These are phyloP conservation scores for Ascochyta clinopodiicola DNA, from an alignment of 2,329 filamentous ascomycete species.

Conservation along the genomic window DNA sequence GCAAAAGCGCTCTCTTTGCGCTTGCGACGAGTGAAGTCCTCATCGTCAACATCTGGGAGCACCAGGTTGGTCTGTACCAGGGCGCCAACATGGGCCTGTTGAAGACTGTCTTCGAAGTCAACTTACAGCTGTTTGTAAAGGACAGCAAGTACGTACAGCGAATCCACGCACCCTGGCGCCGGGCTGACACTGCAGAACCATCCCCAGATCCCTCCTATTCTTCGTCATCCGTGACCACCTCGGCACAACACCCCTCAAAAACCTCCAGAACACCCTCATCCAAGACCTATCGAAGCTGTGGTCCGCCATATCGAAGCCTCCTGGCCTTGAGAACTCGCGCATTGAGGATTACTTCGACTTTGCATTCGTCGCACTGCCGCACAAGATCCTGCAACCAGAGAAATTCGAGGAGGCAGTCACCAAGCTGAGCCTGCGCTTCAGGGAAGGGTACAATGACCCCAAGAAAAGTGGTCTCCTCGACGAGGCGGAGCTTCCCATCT, in stretches of 20 bases:
- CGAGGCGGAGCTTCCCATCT: constrained; percentile 78
- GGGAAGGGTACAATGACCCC: constrained; percentile 76
- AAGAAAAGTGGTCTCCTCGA: constrained; percentile 69
- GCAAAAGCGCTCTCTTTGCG: constrained; percentile 96
- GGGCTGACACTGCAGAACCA: constrained; percentile 65
- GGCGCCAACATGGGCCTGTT: constrained; percentile 98
- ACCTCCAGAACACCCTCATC: constrained; percentile 87
- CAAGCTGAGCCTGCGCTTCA: constrained; percentile 81
- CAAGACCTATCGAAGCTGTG: constrained; percentile 93
- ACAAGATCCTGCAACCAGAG: constrained; percentile 95
- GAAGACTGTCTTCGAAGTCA: constrained; percentile 99
- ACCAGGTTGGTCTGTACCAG: constrained; percentile 97
- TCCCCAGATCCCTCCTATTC: constrained; percentile 89
- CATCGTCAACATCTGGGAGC: constrained; percentile 99
- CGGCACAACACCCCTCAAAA: constrained; percentile 86
- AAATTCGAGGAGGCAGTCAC: constrained; percentile 83
- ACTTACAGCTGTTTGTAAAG: constrained; percentile 94
- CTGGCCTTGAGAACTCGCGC: constrained; percentile 82
- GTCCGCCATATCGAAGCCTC: constrained; percentile 89
- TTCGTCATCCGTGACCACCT: constrained; percentile 99
- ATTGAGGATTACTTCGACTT: constrained; percentile 99
- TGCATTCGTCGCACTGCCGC: constrained; percentile 91
- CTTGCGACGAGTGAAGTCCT: constrained; percentile 96
- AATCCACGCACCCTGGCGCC: neutral
- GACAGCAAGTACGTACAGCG: constrained; percentile 76